Conservation (phyloP, 495 filamentous ascomycete genomes). For the Penicillium pancosmium region DNA sequence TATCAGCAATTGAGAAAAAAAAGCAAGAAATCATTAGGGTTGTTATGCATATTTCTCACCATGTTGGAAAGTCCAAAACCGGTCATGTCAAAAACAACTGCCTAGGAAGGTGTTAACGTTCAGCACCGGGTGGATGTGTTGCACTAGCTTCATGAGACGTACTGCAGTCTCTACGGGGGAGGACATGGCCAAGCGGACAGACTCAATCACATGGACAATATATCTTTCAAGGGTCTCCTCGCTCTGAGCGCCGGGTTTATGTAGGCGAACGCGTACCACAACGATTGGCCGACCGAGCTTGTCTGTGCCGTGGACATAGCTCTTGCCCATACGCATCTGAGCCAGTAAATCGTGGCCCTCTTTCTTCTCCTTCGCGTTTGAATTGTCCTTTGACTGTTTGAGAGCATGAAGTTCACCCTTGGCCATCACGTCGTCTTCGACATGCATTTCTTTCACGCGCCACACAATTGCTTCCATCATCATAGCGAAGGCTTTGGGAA, state of each 20-base stretch:
- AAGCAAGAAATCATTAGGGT: not conserved
- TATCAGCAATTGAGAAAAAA: not conserved
- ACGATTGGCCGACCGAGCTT: slow-evolving; percentile 83
- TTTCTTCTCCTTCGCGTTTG: slow-evolving; percentile 57
- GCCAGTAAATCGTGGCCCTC: slow-evolving; percentile 77
- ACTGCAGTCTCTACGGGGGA: slow-evolving; percentile 85
- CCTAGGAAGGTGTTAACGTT: slow-evolving; percentile 42
- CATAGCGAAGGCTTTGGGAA: slow-evolving; percentile 88
- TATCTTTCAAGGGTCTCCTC: slow-evolving; percentile 80
- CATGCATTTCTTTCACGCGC: slow-evolving; percentile 75
- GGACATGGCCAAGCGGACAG: slow-evolving; percentile 72
- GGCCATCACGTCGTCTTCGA: slow-evolving; percentile 78
- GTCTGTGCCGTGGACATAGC: slow-evolving; percentile 83
- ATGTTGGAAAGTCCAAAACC: slow-evolving; percentile 91
- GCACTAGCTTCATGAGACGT: slow-evolving; percentile 37
- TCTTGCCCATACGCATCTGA: slow-evolving; percentile 89
- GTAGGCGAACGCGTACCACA: slow-evolving; percentile 75
- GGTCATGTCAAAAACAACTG: slow-evolving; percentile 92
- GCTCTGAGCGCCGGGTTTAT: slow-evolving; percentile 82
- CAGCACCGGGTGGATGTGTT: not conserved
- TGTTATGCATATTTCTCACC: slow-evolving; percentile 48
- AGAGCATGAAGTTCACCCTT: slow-evolving; percentile 72
- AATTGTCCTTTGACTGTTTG: slow-evolving; percentile 53
- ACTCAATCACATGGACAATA: slow-evolving; percentile 93
- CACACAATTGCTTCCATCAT: slow-evolving; percentile 87